phyloP scores from a whole-genome alignment of 2,329 filamentous ascomycete species.

The Aureobasidium leucospermi region DNA sequence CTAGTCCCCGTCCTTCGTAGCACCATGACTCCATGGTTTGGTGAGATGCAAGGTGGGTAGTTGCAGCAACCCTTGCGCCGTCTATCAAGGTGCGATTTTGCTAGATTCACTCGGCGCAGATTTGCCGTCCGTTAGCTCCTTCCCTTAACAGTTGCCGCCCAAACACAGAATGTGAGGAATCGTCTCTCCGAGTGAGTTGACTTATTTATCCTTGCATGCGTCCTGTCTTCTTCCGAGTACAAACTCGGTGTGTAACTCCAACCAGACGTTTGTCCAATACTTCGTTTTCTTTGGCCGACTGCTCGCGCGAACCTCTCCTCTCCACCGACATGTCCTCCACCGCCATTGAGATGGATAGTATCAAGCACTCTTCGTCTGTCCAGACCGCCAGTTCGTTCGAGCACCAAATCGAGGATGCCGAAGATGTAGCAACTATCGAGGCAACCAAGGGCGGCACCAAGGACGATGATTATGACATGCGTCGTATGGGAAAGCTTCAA shows the following conservation, averaged over 20 bases:
- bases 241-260: constrained; percentile 13
- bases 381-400: constrained; percentile 12
- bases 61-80: constrained; percentile 11
- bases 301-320: constrained; percentile 2
- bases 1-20: neutral
- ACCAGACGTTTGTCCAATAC: constrained; percentile 4
- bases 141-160: neutral
- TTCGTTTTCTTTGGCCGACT: constrained; percentile 6
- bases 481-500: constrained; percentile 22
- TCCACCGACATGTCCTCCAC: constrained; percentile 10
- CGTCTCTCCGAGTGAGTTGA: neutral
- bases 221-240: constrained; percentile 14
- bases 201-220: constrained; percentile 14
- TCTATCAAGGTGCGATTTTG: neutral
- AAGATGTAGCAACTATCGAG: constrained; percentile 8
- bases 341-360: constrained; percentile 9
- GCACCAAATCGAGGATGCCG: neutral
- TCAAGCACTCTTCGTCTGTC: constrained; percentile 15
- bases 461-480: constrained; percentile 20
- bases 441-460: constrained; percentile 16
- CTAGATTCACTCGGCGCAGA: constrained; percentile 8
- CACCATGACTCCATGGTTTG: constrained; percentile 9
- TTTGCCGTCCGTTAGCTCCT: constrained; percentile 8
- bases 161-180: neutral
- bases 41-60: constrained; percentile 11